Conservation (phyloP, 2,329 filamentous ascomycete genomes). For the Colletotrichum cereale region DNA sequence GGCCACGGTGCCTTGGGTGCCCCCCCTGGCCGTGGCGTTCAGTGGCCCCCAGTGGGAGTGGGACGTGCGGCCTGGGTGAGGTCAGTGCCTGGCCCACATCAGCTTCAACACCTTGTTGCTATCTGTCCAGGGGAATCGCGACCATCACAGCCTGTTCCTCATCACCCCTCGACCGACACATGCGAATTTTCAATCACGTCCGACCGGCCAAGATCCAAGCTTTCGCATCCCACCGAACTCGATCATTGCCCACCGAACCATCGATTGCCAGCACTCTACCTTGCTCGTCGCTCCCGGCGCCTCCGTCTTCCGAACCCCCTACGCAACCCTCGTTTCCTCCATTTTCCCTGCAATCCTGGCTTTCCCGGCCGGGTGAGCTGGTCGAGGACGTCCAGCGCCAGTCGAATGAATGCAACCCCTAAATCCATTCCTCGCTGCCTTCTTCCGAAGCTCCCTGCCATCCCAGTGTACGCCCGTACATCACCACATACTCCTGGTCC, state of each 20-base stretch:
- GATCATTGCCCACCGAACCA: neutral
- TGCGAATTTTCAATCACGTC: neutral
- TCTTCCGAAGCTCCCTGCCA: conserved; percentile 95
- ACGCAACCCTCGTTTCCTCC: conserved; percentile 12
- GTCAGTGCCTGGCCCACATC: conserved; percentile 39
- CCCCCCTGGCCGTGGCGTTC: conserved; percentile 25
- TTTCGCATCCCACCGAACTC: neutral
- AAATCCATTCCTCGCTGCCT: conserved; percentile 98
- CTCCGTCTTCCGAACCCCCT: conserved; percentile 14
- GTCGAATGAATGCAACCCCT: conserved; percentile 83
- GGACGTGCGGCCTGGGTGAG: conserved; percentile 32
- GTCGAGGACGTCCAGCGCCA: conserved; percentile 38
- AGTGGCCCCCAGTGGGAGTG: conserved; percentile 21
- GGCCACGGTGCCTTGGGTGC: conserved; percentile 12
- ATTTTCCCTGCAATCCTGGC: conserved; percentile 39
- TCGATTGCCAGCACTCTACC: neutral
- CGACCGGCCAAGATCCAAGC: neutral
- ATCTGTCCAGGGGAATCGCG: conserved; percentile 38
- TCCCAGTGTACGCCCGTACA: conserved; percentile 92
- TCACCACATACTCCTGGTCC: conserved; percentile 94
- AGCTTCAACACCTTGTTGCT: conserved; percentile 33
- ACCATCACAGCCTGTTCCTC: conserved; percentile 20
- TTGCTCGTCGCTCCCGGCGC: conserved; percentile 22
- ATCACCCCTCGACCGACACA: conserved; percentile 1
- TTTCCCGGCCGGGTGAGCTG: conserved; percentile 40